Conservation (phyloP, 2,329 filamentous ascomycete species). For the Parasarocladium wereldwijsianum region DNA sequence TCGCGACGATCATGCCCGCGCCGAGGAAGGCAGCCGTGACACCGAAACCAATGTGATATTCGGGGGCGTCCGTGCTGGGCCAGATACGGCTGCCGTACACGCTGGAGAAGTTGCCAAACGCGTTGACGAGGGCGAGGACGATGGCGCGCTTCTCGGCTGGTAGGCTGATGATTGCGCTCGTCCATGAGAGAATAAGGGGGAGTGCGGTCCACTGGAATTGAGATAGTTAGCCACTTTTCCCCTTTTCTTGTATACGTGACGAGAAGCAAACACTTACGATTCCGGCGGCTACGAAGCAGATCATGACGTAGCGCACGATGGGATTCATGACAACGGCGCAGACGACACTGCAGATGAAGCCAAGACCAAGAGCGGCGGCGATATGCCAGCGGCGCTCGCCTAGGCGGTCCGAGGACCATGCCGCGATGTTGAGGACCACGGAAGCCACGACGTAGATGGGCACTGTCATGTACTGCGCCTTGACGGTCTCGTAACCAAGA, state of each 20-base stretch:
- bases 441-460: constrained; percentile 17
- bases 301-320: constrained; percentile 17
- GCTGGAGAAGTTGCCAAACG: constrained; percentile 16
- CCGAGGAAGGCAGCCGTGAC: constrained; percentile 15
- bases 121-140: constrained; percentile 16
- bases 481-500: constrained; percentile 27
- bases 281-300: constrained; percentile 15
- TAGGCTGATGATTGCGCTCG: constrained; percentile 12
- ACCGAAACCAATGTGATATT: constrained; percentile 14
- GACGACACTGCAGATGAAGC: constrained; percentile 14
- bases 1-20: constrained; percentile 11
- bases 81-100: constrained; percentile 16
- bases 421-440: constrained; percentile 11
- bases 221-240: no score
- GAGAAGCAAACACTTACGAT: no score
- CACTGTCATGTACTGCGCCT: constrained; percentile 31
- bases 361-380: constrained; percentile 10
- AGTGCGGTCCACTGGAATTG: constrained; percentile 14
- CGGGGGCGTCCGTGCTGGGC: constrained; percentile 12
- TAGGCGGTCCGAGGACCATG: constrained; percentile 13
- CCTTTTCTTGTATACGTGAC: no score
- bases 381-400: constrained; percentile 16
- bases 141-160: constrained; percentile 17
- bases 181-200: constrained; percentile 14
- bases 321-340: constrained; percentile 12